These are phyloP conservation scores for Coleophoma crateriformis DNA, from an alignment of 2,329 filamentous ascomycete genomes.

Conservation along the genomic window DNA sequence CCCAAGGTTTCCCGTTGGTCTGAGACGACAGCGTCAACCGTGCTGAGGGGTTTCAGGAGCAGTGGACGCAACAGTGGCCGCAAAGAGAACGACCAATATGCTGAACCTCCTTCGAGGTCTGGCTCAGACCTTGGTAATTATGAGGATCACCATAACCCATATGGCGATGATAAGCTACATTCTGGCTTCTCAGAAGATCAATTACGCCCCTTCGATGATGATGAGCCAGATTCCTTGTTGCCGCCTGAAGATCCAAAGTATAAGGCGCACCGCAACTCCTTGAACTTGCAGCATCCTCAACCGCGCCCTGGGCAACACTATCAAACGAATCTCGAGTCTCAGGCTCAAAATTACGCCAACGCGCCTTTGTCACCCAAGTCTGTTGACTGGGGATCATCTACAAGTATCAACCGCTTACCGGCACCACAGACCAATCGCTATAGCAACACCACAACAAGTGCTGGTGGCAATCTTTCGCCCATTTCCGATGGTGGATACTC, in stretches of 20 bases:
- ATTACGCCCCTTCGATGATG: constrained; percentile 20
- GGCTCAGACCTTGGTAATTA: constrained; percentile 68
- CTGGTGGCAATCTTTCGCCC: constrained; percentile 19
- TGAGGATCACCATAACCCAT: constrained; percentile 46
- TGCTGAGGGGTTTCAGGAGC: constrained; percentile 70
- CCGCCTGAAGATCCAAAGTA: constrained; percentile 67
- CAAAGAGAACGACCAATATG: constrained; percentile 52
- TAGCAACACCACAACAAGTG: constrained; percentile 23
- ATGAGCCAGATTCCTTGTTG: constrained; percentile 19
- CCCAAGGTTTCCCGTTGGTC: constrained; percentile 97
- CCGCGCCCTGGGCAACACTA: constrained; percentile 69
- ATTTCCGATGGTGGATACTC: constrained; percentile 25
- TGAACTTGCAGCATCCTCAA: constrained; percentile 76
- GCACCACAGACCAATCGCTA: constrained; percentile 48
- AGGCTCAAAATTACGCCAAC: constrained; percentile 60
- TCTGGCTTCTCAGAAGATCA: constrained; percentile 50
- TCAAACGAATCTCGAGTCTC: constrained; percentile 66
- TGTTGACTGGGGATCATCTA: constrained; percentile 57
- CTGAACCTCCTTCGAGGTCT: constrained; percentile 60
- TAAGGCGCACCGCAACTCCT: constrained; percentile 72
- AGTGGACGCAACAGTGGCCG: constrained; percentile 53
- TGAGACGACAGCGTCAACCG: constrained; percentile 87
- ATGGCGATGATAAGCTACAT: constrained; percentile 56
- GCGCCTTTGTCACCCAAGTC: constrained; percentile 54
- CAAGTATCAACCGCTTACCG: constrained; percentile 46